These are phyloP conservation scores for Penicillium verhagenii DNA, from an alignment of 495 filamentous ascomycete genomes.

Conservation along the genomic window DNA sequence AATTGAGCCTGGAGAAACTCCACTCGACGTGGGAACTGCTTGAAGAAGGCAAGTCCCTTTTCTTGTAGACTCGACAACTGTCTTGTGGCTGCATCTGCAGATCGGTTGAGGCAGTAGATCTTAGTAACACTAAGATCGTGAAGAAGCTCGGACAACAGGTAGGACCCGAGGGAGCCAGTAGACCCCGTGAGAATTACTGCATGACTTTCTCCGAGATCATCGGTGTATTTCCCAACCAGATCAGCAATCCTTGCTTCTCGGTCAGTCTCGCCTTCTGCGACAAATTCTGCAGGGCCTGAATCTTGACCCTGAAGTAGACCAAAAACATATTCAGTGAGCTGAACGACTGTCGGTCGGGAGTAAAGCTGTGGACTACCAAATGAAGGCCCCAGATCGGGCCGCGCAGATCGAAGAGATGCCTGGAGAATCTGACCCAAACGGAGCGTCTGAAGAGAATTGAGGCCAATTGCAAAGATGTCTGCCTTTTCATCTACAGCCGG, in stretches of 20 bases:
- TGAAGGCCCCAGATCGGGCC: neutral
- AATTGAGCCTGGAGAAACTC: constrained; percentile 34
- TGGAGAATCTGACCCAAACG: constrained; percentile 8
- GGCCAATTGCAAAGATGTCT: constrained; percentile 14
- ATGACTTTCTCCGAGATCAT: constrained; percentile 10
- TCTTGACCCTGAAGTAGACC: constrained; percentile 11
- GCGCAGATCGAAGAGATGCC: constrained; percentile 5
- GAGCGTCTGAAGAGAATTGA: constrained; percentile 18
- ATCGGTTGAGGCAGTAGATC: constrained; percentile 56
- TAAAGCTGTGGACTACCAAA: constrained; percentile 13
- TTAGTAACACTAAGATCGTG: constrained; percentile 38
- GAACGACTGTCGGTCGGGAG: constrained; percentile 13
- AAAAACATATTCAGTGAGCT: constrained; percentile 10
- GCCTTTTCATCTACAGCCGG: neutral
- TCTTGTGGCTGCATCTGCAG: constrained; percentile 15
- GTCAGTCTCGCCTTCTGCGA: constrained; percentile 5
- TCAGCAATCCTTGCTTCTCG: constrained; percentile 6
- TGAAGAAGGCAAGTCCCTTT: constrained; percentile 9
- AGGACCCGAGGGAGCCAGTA: constrained; percentile 56
- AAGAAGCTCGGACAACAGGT: constrained; percentile 49
- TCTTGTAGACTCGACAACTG: constrained; percentile 17
- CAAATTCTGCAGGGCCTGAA: neutral
- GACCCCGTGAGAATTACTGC: constrained; percentile 51
- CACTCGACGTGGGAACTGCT: constrained; percentile 17
- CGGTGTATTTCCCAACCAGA: constrained; percentile 11